These are phyloP conservation scores for Ceratocystis huliohia DNA, from an alignment of 2,329 filamentous ascomycete species.

Conservation along the genomic window DNA sequence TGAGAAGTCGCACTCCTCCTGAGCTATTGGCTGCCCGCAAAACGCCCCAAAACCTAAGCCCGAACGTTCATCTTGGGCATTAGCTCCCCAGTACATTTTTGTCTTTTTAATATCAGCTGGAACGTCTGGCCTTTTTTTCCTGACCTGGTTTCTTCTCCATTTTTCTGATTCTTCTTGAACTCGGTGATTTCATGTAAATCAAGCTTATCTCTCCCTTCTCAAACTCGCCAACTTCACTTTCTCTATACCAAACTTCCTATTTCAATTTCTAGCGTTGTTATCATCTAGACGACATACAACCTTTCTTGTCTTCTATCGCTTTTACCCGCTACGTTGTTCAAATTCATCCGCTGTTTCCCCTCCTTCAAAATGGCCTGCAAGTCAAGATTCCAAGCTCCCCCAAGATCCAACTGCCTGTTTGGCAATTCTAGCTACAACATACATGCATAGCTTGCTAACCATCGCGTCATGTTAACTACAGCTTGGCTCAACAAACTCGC, in stretches of 20 bases:
- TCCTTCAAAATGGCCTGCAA: constrained; percentile 32
- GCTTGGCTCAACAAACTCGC: constrained; percentile 74
- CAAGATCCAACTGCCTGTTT: too few relatives aligned
- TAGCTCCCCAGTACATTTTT: constrained; percentile 17
- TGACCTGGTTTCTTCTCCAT: background rate
- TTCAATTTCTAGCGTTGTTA: background rate
- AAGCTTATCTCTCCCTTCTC: background rate
- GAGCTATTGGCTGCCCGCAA: constrained; percentile 7
- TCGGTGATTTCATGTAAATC: background rate
- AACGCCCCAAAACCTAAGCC: constrained; percentile 5
- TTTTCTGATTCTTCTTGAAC: background rate
- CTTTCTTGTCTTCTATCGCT: background rate
- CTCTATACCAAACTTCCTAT: background rate
- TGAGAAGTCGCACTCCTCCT: constrained; percentile 6
- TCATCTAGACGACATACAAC: background rate
- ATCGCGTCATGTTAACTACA: constrained; percentile 18
- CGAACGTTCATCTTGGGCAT: constrained; percentile 13
- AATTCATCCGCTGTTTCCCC: background rate
- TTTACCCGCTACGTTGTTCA: background rate
- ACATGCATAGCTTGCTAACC: constrained; percentile 15
- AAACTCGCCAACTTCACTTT: constrained; percentile 7
- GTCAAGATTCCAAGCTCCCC: constrained; percentile 22
- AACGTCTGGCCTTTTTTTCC: constrained; percentile 8
- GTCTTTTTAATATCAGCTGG: constrained; percentile 13
- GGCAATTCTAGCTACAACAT: background rate